These are phyloP conservation scores for Mycena haematopus DNA, from an alignment of 768 basidiomycete genomes.

Conservation along the genomic window DNA sequence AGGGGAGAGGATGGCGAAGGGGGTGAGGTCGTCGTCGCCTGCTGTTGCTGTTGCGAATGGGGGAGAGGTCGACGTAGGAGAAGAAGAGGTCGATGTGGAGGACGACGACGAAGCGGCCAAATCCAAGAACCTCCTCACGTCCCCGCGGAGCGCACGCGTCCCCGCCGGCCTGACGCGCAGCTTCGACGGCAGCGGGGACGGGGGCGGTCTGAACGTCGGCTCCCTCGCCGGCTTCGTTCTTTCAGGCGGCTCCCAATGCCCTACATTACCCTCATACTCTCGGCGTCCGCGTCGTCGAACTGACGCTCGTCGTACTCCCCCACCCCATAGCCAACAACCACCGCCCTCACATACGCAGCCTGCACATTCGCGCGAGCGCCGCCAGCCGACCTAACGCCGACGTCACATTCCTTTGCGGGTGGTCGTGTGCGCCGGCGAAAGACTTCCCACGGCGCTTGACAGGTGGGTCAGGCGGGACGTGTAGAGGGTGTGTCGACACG, in stretches of 20 bases:
- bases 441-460: neutral
- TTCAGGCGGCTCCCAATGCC: too few relatives aligned
- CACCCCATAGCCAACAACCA: conserved; percentile 28
- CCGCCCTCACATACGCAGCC: conserved; percentile 27
- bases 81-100: neutral
- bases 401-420: neutral
- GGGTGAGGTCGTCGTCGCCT: conserved; percentile 12
- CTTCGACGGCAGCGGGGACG: conserved; percentile 7
- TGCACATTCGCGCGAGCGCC: conserved; percentile 26
- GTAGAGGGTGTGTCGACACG: conserved; percentile 3
- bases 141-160: neutral
- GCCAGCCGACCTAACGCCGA: conserved; percentile 19
- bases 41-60: neutral
- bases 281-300: neutral
- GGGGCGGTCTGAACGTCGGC: neutral
- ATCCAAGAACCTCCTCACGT: conserved; percentile 13
- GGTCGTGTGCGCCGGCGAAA: neutral
- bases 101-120: neutral
- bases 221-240: neutral
- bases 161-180: conserved; percentile 7
- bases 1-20: conserved; percentile 17
- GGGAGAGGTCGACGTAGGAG: neutral
- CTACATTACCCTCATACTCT: too few relatives aligned
- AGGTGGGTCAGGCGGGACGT: neutral
- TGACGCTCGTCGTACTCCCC: neutral